Evolutionary conservation across 2,329 filamentous ascomycete genomes (phyloP).

Genomic region (Fusarium sp.): DNA sequence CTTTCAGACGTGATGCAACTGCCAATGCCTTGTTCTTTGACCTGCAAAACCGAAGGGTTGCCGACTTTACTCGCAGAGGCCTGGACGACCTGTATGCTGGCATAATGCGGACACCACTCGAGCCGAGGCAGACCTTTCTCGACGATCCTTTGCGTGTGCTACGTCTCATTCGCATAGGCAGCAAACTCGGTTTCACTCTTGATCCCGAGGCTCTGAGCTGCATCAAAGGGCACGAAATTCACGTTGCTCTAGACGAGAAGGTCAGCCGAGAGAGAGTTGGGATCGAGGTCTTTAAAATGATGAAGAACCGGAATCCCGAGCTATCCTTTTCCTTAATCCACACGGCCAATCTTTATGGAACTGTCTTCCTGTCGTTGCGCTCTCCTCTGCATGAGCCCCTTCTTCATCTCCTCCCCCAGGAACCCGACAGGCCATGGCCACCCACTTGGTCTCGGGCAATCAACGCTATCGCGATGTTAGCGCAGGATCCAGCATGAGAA

Average conservation of each 20-base stretch:
- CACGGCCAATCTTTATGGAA: background rate
- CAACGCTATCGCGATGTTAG: background rate
- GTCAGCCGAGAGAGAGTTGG: background rate
- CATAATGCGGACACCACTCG: slow-evolving; percentile 2
- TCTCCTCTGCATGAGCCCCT: background rate
- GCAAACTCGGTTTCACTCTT: background rate
- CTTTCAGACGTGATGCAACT: background rate
- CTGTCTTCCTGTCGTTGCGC: background rate
- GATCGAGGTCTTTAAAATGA: background rate
- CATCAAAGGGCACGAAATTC: background rate
- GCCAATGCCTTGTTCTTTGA: background rate
- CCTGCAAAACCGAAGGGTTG: background rate
- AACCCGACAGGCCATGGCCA: background rate
- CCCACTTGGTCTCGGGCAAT: background rate
- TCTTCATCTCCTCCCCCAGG: background rate
- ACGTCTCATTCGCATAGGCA: background rate
- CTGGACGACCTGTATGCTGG: background rate
- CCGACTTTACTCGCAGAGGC: background rate
- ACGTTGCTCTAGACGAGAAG: background rate
- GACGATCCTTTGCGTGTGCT: slow-evolving; percentile 1
- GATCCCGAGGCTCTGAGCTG: background rate
- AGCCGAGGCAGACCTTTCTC: background rate
- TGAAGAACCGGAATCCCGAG: background rate
- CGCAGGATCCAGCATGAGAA: background rate
- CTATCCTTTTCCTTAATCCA: background rate